A percentile compares a stretch with the other conserved stretches of the same genome.
Conservation (phyloP, 2,329 filamentous ascomycete species). For the Stachybotrys chlorohalonatus region DNA sequence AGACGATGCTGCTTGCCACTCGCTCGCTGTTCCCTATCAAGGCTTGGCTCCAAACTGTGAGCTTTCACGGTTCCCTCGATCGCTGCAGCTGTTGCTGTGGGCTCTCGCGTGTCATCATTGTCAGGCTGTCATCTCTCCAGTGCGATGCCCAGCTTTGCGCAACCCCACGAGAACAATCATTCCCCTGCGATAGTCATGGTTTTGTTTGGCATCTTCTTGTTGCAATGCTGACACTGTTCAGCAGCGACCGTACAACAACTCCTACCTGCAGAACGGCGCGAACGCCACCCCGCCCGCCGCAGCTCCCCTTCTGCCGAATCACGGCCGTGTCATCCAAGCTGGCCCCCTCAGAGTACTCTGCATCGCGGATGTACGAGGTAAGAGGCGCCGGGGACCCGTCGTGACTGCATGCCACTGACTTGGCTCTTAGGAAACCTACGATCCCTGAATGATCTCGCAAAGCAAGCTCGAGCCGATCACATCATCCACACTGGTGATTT, state of each 20-base stretch:
- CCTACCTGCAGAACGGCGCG: slow-evolving; percentile 57
- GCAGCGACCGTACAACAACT: slow-evolving; percentile 39
- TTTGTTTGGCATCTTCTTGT: too few relatives aligned
- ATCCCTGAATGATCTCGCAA: slow-evolving; percentile 93
- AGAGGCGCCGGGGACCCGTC: slow-evolving; percentile 7
- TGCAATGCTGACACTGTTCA: slow-evolving; percentile 8
- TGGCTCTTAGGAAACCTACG: slow-evolving; percentile 70
- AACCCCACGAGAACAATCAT: too few relatives aligned
- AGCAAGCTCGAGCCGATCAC: slow-evolving; percentile 88
- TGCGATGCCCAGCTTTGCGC: too few relatives aligned
- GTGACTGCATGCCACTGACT: slow-evolving; percentile 8
- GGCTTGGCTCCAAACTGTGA: too few relatives aligned
- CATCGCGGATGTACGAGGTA: slow-evolving; percentile 66
- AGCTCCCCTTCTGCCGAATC: slow-evolving; percentile 57
- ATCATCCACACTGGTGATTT: slow-evolving; percentile 99
- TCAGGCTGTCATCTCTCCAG: too few relatives aligned
- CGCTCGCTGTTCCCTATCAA: too few relatives aligned
- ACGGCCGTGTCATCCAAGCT: slow-evolving; percentile 56
- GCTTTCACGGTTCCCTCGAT: too few relatives aligned
- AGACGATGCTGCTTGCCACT: too few relatives aligned
- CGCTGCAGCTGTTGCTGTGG: too few relatives aligned
- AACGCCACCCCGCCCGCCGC: slow-evolving; percentile 46
- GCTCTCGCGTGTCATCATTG: too few relatives aligned
- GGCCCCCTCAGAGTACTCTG: slow-evolving; percentile 59
- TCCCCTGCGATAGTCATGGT: too few relatives aligned